Base-by-base conservation (phyloP, 2,329 filamentous ascomycete genomes). In the Neonectria neomacrospora region DNA sequence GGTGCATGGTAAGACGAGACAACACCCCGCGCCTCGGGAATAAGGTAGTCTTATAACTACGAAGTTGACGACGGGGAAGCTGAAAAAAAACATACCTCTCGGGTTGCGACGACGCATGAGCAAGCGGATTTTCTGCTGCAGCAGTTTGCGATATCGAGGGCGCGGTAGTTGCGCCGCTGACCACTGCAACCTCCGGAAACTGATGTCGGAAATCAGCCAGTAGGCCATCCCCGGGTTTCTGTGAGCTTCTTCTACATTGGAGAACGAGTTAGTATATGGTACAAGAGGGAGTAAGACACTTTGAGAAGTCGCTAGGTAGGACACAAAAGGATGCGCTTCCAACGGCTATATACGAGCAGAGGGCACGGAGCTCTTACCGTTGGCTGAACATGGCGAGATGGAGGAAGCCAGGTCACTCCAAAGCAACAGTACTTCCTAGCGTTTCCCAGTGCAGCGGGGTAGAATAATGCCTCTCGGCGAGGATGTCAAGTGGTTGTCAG, bases 221-320 rank as follows among this genome's bases (percentile, higher is more conserved):
- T 75, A 97, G 86, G 73, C 94, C 92, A 76, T 94, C 91, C 77
- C 88, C 90, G 59, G 94, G 94, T 82, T 97, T 97, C 79, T 94
- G 92, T 59, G 91, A 89, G 78, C 88, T 93, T 74, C 87, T 92
- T 80, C 90, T 92, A 70, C 9, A 9, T 23, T 20, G 52, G 54
- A 54, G 54, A 42, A 22, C 4, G 22, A 26, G 54, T 32, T 12
- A 22, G 32, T 22, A 28, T 22, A 41, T 2, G 11, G 26, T 32
- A 28, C 18, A 44, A 23, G 20, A 23, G 6, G 10, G 14, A 26
- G 16, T 5, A 20, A 32, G 20, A 41, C 12, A 8, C 3, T 14
- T 10, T 45, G 32, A 42, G 18, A 37, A 47, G 45, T 20, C 39
- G 28, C 16, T 28, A 55, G 26, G n/a, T 3, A 50, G n/a, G 9